Base-by-base conservation (phyloP, 2,329 filamentous ascomycete genomes). In the Fusarium bactridioides region DNA sequence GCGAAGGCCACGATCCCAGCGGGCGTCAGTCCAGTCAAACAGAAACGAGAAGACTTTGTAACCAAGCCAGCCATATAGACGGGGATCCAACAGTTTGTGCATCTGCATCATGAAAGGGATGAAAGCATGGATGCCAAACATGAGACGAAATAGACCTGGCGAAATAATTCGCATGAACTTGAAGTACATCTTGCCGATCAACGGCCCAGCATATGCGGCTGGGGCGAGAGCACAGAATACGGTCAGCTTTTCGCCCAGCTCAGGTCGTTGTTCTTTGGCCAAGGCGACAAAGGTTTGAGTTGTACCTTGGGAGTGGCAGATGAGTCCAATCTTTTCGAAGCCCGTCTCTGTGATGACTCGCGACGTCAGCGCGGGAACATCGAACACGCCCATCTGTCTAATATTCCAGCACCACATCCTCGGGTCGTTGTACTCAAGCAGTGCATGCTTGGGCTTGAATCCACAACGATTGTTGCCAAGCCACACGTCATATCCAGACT, bases 331-430 rank as follows among this genome's bases (percentile, higher is more conserved):
- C 79, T 95, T 96, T 21, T 89, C 85, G 77, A 97, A 97, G 0
- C 92, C 91, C 0, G 95, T 98, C 82, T 97, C 92, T 43, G 86
- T 87, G 4, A 97, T 86, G 3, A 98, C 93, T 10, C 93, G 90
- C 0, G 92, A 93, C 3, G 93, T 88, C 38, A 98, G 86, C 0
- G 95, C 94, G 0, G 95, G 88, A 6, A 98, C 86, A 79, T 98
- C 95, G 78, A 97, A 90, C 2, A 95, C 91, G 7, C 94, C 95
- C 93, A 98, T 97, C 78, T 97, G 94, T 0, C 93, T 90, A 61
- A 98, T 97, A 74, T 97, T 97, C 95, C 95, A 98, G 44, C 91
- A 90, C 95, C 95, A 98, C 93, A 98, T 97, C 35, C 94, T 89
- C 4, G 95, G 95, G 78, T 98, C 95, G 7, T 84, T 84, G 73